A percentile compares a stretch with the other conserved stretches of the same genome.
Conservation (phyloP, 306 rosid genomes). For the Glycyrrhiza uralensis region DNA sequence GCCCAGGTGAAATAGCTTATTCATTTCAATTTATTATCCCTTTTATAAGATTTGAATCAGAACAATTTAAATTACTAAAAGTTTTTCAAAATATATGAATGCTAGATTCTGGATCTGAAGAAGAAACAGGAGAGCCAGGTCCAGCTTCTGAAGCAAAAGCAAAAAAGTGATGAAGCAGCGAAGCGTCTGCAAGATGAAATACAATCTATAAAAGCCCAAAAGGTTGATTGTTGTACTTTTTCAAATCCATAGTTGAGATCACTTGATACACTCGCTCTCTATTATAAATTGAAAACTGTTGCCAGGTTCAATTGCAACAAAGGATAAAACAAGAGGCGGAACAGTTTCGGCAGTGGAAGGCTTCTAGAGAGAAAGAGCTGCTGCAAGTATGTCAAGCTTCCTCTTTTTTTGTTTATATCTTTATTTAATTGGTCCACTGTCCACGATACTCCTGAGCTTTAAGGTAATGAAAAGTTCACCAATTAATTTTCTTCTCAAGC, state of each 20-base stretch:
- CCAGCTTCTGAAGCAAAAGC: slow-evolving; percentile 93
- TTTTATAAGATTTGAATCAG: slow-evolving; percentile 4
- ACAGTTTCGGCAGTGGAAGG: slow-evolving; percentile 99
- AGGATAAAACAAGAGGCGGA: slow-evolving; percentile 97
- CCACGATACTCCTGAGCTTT: background rate
- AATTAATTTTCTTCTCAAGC: background rate
- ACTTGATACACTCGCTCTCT: background rate
- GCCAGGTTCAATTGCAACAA: slow-evolving; percentile 88
- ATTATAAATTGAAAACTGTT: slow-evolving; percentile 4
- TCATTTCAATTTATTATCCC: background rate
- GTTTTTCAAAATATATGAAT: slow-evolving; percentile 29
- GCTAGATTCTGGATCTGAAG: slow-evolving; percentile 86
- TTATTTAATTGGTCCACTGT: background rate
- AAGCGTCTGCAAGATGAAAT: slow-evolving; percentile 95
- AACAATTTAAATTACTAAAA: slow-evolving; percentile 2
- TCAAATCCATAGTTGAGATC: background rate
- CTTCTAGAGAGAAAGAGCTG: slow-evolving; percentile 89
- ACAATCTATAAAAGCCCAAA: slow-evolving; percentile 92
- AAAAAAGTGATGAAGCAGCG: slow-evolving; percentile 95
- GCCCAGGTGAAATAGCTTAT: slow-evolving; percentile 61
- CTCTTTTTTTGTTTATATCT: background rate
- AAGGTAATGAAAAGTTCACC: background rate
- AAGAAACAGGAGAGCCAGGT: slow-evolving; percentile 97
- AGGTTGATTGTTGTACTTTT: slow-evolving; percentile 53
- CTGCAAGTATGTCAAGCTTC: slow-evolving; percentile 60